Evolutionary conservation across 164 flowering plant genomes (phyloP).

Genomic region (Pachysandra terminalis): DNA sequence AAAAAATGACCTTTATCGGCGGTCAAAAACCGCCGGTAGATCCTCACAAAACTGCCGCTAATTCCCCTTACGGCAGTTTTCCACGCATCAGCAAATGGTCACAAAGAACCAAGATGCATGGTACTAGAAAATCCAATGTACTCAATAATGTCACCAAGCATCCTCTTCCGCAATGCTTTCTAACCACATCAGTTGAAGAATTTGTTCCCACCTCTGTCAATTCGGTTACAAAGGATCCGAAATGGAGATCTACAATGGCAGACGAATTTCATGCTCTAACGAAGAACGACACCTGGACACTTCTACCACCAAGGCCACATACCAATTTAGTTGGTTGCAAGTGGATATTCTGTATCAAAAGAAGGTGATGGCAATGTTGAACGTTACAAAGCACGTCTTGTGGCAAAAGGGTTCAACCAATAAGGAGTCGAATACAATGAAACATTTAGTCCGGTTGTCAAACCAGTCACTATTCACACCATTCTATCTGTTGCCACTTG

Average conservation of each 20-base stretch:
- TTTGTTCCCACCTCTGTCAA: slow-evolving; percentile 1
- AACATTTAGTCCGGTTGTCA: not conserved
- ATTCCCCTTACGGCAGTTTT: too few relatives aligned
- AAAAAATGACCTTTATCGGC: too few relatives aligned
- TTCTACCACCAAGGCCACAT: not conserved
- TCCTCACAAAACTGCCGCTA: too few relatives aligned
- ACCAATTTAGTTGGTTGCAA: not conserved
- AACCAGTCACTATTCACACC: not conserved
- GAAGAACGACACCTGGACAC: not conserved
- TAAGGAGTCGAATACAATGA: not conserved
- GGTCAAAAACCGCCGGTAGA: too few relatives aligned
- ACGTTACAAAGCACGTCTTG: slow-evolving; percentile 1
- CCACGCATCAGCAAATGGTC: too few relatives aligned
- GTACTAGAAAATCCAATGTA: not conserved
- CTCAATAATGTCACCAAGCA: not conserved
- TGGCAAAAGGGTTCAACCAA: slow-evolving; percentile 12
- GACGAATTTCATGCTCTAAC: slow-evolving; percentile 3
- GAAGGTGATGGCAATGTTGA: not conserved
- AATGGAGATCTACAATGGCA: slow-evolving; percentile 1
- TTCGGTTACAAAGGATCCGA: not conserved
- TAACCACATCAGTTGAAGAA: not conserved
- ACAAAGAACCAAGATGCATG: too few relatives aligned
- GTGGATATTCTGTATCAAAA: not conserved
- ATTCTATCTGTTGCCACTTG: not conserved
- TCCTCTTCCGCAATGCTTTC: not conserved